Base-by-base conservation (phyloP, 2,329 filamentous ascomycete genomes). In the Trichoderma sp. region DNA sequence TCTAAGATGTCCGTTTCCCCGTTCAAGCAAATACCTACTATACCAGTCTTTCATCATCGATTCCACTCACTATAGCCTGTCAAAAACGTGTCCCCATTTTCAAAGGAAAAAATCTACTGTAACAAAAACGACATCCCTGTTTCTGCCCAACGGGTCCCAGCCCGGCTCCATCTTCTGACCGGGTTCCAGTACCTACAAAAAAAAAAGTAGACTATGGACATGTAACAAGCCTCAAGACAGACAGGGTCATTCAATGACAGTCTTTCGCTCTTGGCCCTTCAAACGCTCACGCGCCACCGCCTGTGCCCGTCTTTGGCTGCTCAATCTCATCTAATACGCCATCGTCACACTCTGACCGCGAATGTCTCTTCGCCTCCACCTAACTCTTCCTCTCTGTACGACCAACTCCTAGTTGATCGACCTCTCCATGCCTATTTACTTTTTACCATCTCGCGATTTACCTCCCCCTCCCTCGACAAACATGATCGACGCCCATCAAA, bases 71-170 rank as follows among this genome's bases (percentile, higher is more conserved):
- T 13, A 13, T 13, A 24, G 47, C 47, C 21, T 13, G 47, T 55
- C 27, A 27, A 57, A 56, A 57, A n/a, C 29, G 55, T 57, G 55
- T 35, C 55, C 55, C 19, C 27, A 19, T 16, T 33, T 35, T 3
- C 55, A 33, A 33, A 29, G 29, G 5, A 31, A 31, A 33, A 11
- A 16, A n/a, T 21, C 37, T n/a, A 35, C 16, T 6, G n/a, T 27
- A 35, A 19, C 10, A 31, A n/a, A 27, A 35, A 49, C 13, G 47
- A 49, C 21, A 14, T 40, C n/a, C 55, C 27, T 58, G 55, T 67
- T 59, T 33, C 55, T 67, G 64, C 64, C 64, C 64, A 67, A 67
- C 64, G 31, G n/a, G 35, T 49, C 64, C 64, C 64, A 67, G 52
- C 55, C 37, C 55, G 21, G 24, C 35, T 29, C 64, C 24, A 59